Conservation (phyloP, 768 basidiomycete genomes). For the Scleroderma bovista region DNA sequence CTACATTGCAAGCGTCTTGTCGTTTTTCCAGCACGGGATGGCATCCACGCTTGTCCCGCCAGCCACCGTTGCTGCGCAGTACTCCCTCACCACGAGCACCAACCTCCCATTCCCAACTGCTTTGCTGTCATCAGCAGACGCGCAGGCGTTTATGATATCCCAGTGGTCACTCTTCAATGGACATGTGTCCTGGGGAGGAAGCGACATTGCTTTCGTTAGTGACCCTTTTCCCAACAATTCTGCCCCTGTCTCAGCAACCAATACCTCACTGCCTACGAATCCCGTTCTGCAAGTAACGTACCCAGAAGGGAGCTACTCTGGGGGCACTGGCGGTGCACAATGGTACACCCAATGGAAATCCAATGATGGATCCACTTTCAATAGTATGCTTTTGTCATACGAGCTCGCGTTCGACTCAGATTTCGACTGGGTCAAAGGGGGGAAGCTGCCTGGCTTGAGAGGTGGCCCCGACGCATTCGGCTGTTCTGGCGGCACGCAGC, state of each 20-base stretch:
- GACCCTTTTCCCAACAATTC: slow-evolving; percentile 60
- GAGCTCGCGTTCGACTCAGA: slow-evolving; percentile 63
- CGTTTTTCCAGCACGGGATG: background rate
- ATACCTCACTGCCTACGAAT: slow-evolving; percentile 5
- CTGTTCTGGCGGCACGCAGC: slow-evolving; percentile 63
- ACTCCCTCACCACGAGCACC: slow-evolving; percentile 55
- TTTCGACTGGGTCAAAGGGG: slow-evolving; percentile 71
- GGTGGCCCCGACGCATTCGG: slow-evolving; percentile 59
- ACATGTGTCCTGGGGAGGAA: slow-evolving; percentile 50
- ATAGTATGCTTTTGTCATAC: slow-evolving; percentile 67
- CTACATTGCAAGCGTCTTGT: background rate
- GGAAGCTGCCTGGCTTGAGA: slow-evolving; percentile 72
- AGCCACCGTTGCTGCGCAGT: slow-evolving; percentile 41
- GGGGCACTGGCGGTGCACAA: slow-evolving; percentile 59
- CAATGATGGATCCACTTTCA: slow-evolving; percentile 48
- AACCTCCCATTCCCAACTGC: slow-evolving; percentile 59
- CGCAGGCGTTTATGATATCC: slow-evolving; percentile 46
- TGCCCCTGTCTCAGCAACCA: slow-evolving; percentile 26
- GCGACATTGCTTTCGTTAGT: slow-evolving; percentile 54
- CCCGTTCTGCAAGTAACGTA: slow-evolving; percentile 59
- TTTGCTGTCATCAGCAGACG: slow-evolving; percentile 45
- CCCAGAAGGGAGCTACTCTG: slow-evolving; percentile 52
- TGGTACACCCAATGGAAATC: slow-evolving; percentile 66
- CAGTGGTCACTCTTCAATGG: slow-evolving; percentile 60
- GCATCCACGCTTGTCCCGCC: slow-evolving; percentile 2